These are phyloP conservation scores for Suillus subalutaceus DNA, from an alignment of 768 basidiomycete species.

Conservation along the genomic window DNA sequence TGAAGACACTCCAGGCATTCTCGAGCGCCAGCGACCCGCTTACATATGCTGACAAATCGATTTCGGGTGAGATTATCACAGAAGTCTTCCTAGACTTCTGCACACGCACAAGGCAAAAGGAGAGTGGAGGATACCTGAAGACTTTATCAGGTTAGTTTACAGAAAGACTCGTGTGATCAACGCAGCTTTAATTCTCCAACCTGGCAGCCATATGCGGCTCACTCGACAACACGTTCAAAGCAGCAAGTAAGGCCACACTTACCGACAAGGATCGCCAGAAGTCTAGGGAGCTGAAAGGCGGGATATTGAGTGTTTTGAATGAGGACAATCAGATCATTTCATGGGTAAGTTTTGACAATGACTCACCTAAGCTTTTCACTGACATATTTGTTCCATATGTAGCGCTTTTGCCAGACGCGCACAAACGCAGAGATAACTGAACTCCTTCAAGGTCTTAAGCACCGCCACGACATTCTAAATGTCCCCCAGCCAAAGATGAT, in stretches of 20 bases:
- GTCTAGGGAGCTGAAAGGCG: slow-evolving; percentile 13
- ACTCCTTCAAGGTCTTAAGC: slow-evolving; percentile 16
- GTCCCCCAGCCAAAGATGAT: slow-evolving; percentile 17
- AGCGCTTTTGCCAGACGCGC: slow-evolving; percentile 19
- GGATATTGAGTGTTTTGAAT: slow-evolving; percentile 20
- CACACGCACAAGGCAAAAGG: neutral
- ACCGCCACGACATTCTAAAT: slow-evolving; percentile 11
- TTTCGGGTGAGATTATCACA: slow-evolving; percentile 23
- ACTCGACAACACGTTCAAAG: slow-evolving; percentile 23
- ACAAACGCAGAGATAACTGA: slow-evolving; percentile 18
- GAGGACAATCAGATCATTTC: slow-evolving; percentile 18
- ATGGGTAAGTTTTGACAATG: slow-evolving; percentile 17
- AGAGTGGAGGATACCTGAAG: neutral
- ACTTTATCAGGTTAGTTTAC: slow-evolving; percentile 4
- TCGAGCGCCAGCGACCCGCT: neutral
- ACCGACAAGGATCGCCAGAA: neutral
- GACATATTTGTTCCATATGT: too few relatives aligned
- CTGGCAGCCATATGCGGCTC: slow-evolving; percentile 4
- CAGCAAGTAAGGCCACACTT: slow-evolving; percentile 17
- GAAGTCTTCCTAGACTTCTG: slow-evolving; percentile 23
- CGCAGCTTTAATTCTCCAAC: too few relatives aligned
- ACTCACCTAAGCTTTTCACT: neutral
- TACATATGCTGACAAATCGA: slow-evolving; percentile 13
- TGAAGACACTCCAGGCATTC: neutral
- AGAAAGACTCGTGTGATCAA: too few relatives aligned